A percentile compares a stretch with the other conserved stretches of the same genome.
Conservation (phyloP, 2,329 filamentous ascomycete species). For the Penicillium sp. region DNA sequence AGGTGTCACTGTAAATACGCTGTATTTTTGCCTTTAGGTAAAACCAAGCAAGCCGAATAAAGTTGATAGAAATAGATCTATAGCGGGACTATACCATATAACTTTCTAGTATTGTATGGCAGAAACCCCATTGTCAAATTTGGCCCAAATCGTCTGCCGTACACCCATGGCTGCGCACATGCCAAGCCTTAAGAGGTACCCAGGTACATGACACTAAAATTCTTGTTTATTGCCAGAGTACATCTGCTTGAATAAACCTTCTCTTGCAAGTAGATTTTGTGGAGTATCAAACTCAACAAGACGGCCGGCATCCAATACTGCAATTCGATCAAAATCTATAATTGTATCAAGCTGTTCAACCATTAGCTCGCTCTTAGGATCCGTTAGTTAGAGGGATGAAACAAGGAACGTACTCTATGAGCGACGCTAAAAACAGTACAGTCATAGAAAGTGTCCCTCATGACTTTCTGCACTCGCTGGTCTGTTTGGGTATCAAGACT, state of each 20-base stretch:
- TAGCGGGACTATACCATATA: no score
- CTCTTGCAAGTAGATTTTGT: background rate
- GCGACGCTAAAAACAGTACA: background rate
- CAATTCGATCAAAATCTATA: background rate
- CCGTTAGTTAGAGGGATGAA: no score
- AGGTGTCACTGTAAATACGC: no score
- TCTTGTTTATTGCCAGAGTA: background rate
- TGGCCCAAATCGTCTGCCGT: no score
- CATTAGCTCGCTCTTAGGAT: background rate
- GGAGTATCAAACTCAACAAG: background rate
- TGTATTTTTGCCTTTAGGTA: no score
- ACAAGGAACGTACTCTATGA: background rate
- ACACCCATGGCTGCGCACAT: no score
- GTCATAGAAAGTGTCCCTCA: background rate
- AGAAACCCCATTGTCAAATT: no score
- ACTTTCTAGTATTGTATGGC: no score
- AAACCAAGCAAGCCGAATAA: no score
- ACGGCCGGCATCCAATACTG: background rate
- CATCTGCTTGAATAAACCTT: background rate
- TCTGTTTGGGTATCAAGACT: background rate
- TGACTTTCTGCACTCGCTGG: background rate
- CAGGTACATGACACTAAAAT: no score
- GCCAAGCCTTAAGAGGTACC: no score
- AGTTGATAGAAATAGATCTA: no score
- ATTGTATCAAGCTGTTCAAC: background rate